A percentile compares a stretch with the other conserved stretches of the same genome.
Evolutionary conservation across 2,329 filamentous ascomycete genomes (phyloP).

Genomic region (Grosmannia huntii): DNA sequence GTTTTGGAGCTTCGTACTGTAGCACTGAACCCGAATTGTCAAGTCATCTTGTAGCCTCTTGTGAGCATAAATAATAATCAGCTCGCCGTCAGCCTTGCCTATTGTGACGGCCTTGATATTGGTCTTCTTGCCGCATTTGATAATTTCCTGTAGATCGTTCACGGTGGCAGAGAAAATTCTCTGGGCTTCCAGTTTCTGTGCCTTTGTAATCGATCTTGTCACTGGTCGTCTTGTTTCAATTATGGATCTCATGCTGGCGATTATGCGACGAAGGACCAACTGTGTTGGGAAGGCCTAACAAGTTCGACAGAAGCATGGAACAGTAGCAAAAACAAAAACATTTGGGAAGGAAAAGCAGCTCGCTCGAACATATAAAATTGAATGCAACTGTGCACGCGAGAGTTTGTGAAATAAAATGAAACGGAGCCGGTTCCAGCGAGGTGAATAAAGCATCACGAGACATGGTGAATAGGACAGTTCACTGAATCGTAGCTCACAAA

Average conservation of each 20-base stretch:
- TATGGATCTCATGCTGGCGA: not conserved
- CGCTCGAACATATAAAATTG: not conserved
- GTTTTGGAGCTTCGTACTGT: not conserved
- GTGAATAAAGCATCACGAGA: not conserved
- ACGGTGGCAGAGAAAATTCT: not conserved
- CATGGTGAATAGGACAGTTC: not conserved
- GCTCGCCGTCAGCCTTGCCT: not conserved
- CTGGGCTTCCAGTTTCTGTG: not conserved
- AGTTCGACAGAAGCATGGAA: not conserved
- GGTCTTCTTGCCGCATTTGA: not conserved
- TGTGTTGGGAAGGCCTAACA: not conserved
- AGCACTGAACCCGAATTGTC: not conserved
- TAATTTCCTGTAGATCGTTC: not conserved
- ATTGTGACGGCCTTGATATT: not conserved
- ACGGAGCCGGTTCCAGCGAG: not conserved
- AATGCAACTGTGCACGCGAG: not conserved
- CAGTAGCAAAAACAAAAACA: too few relatives aligned
- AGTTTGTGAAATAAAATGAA: not conserved
- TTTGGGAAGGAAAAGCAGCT: too few relatives aligned
- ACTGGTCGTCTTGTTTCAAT: not conserved
- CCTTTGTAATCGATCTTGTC: not conserved
- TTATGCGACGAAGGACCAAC: not conserved
- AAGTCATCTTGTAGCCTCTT: not conserved
- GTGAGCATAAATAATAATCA: not conserved
- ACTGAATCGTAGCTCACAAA: not conserved